These are phyloP conservation scores for Dicorynia guianensis DNA, from an alignment of 306 rosid genomes.

Conservation along the genomic window DNA sequence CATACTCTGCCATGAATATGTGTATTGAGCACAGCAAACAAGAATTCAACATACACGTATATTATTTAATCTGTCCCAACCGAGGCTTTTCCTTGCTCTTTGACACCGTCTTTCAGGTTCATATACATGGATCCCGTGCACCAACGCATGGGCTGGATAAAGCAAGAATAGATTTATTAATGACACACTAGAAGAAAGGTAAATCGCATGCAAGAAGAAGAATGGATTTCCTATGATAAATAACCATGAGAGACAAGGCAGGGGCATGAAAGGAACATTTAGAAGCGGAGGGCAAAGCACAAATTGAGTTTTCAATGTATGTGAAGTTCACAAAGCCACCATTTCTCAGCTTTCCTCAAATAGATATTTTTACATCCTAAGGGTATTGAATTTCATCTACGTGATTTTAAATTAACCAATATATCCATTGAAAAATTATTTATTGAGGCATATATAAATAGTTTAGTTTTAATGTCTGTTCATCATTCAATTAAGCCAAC, in stretches of 20 bases:
- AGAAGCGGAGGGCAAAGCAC: too few relatives aligned
- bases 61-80: not conserved
- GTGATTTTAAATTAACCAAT: not conserved
- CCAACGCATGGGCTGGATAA: not conserved
- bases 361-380: not conserved
- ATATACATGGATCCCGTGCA: not conserved
- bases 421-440: not conserved
- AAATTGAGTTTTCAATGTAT: not conserved
- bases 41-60: not conserved
- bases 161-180: not conserved
- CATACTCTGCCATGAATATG: too few relatives aligned
- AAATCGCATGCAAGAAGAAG: too few relatives aligned
- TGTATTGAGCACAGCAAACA: not conserved
- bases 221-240: too few relatives aligned
- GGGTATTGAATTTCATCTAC: not conserved
- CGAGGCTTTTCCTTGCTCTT: not conserved
- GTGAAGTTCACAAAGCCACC: conserved; percentile 1
- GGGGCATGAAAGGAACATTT: too few relatives aligned
- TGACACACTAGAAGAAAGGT: too few relatives aligned
- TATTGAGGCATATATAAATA: not conserved
- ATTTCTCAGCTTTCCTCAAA: too few relatives aligned
- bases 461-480: not conserved
- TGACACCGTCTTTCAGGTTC: not conserved
- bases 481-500: not conserved
- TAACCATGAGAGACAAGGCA: not conserved